A percentile compares a stretch with the other conserved stretches of the same genome.
Conservation (phyloP, 1,284 basidiomycete species). For the Paramarasmius palmivorus region DNA sequence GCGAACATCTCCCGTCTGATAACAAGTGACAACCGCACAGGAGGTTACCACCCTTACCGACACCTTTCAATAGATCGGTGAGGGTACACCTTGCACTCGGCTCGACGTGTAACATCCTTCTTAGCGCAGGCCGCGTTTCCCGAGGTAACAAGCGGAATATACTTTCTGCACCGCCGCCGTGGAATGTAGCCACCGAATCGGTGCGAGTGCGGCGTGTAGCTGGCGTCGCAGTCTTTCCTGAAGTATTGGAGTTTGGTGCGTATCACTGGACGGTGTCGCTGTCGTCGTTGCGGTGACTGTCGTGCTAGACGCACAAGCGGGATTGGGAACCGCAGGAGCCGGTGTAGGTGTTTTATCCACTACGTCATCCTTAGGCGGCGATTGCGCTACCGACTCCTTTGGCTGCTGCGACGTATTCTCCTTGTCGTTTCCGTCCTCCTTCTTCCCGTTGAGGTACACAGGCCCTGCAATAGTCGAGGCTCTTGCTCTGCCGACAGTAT, state of each 20-base stretch:
- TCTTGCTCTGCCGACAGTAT: conserved; percentile 4
- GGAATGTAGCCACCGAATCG: conserved; percentile 74
- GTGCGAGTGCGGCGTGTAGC: conserved; percentile 48
- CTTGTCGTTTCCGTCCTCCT: background rate
- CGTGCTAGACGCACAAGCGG: background rate
- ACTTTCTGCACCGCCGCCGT: conserved; percentile 89
- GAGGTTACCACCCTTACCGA: conserved; percentile 71
- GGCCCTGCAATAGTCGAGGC: conserved; percentile 7
- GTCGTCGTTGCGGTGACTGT: background rate
- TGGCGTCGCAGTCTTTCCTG: conserved; percentile 20
- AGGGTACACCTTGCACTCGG: conserved; percentile 89
- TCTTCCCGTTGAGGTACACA: background rate
- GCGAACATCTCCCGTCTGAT: conserved; percentile 29
- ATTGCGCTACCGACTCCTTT: too few relatives aligned
- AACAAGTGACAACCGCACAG: conserved; percentile 66
- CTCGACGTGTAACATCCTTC: conserved; percentile 94
- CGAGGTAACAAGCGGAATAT: conserved; percentile 97
- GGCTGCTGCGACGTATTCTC: background rate
- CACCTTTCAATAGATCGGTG: conserved; percentile 88
- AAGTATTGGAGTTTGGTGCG: conserved; percentile 13
- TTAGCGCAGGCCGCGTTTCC: conserved; percentile 85
- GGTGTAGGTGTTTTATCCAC: background rate
- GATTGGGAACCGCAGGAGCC: too few relatives aligned
- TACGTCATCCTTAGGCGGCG: background rate
- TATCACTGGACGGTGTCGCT: background rate